These are phyloP conservation scores for Plasmodium adleri DNA, from an alignment of 169 alveolate species.

Conservation along the genomic window DNA sequence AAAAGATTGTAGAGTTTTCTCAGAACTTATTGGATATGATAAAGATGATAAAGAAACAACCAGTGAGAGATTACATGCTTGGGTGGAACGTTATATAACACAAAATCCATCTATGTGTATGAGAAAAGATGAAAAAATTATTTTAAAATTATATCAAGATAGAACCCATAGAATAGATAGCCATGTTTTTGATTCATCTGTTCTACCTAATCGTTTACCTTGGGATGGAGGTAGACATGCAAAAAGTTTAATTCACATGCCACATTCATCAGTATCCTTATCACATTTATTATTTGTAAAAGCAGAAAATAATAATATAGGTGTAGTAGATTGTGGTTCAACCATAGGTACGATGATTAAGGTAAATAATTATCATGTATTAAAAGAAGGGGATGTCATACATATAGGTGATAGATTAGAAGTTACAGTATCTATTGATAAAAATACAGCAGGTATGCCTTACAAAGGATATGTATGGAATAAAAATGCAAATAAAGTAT, in stretches of 20 bases:
- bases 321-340: conserved; percentile 90
- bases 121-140: conserved; percentile 78
- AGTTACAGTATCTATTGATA: conserved; percentile 81
- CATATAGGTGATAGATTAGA: conserved; percentile 90
- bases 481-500: conserved; percentile 75
- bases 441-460: conserved; percentile 77
- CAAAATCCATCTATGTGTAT: conserved; percentile 81
- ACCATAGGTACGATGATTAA: conserved; percentile 94
- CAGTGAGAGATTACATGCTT: conserved; percentile 79
- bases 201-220: conserved; percentile 87
- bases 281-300: conserved; percentile 89
- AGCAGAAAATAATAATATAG: conserved; percentile 77
- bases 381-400: conserved; percentile 86
- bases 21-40: conserved; percentile 82
- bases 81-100: conserved; percentile 85
- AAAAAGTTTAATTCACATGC: conserved; percentile 89
- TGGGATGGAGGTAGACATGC: conserved; percentile 94
- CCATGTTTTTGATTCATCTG: conserved; percentile 78
- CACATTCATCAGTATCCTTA: conserved; percentile 92
- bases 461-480: conserved; percentile 83
- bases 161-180: conserved; percentile 86
- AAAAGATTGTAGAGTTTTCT: conserved; percentile 79
- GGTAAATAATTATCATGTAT: conserved; percentile 79
- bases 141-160: conserved; percentile 81
- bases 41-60: conserved; percentile 61